These are phyloP conservation scores for Rutstroemia sp. DNA, from an alignment of 2,329 filamentous ascomycete genomes.

Conservation along the genomic window DNA sequence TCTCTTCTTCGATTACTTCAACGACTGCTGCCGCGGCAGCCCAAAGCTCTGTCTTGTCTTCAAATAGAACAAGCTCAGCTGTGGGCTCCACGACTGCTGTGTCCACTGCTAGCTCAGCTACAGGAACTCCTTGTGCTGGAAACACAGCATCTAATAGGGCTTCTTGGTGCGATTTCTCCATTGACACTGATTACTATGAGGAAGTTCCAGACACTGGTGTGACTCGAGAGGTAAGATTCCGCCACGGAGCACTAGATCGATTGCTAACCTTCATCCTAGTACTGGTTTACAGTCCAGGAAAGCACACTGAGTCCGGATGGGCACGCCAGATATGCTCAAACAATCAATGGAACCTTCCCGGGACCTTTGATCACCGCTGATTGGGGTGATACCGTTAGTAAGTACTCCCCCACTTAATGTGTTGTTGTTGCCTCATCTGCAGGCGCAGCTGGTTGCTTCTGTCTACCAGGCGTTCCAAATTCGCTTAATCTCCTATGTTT, in stretches of 20 bases:
- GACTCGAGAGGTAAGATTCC: conserved; percentile 33
- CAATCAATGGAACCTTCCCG: conserved; percentile 28
- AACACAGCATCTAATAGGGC: conserved; percentile 12
- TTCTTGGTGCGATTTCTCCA: conserved; percentile 39
- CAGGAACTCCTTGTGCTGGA: no score
- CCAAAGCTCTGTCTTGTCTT: no score
- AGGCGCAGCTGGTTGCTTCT: no score
- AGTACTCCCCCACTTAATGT: background rate
- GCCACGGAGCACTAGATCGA: background rate
- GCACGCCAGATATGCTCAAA: conserved; percentile 17
- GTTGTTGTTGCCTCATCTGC: background rate
- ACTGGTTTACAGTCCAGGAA: conserved; percentile 13
- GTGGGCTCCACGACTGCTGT: no score
- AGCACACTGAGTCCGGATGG: conserved; percentile 24
- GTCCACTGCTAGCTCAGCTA: no score
- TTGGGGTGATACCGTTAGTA: conserved; percentile 33
- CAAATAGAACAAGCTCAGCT: no score
- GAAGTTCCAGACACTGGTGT: conserved; percentile 35
- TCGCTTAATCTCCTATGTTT: no score
- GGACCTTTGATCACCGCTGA: conserved; percentile 28
- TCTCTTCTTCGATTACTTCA: no score
- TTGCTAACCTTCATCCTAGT: conserved; percentile 1
- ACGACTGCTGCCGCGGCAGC: no score
- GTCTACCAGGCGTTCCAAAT: no score
- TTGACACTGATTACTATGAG: conserved; percentile 34